Conservation (phyloP, 345 rosid species). For the Melaleuca quinquenervia region DNA sequence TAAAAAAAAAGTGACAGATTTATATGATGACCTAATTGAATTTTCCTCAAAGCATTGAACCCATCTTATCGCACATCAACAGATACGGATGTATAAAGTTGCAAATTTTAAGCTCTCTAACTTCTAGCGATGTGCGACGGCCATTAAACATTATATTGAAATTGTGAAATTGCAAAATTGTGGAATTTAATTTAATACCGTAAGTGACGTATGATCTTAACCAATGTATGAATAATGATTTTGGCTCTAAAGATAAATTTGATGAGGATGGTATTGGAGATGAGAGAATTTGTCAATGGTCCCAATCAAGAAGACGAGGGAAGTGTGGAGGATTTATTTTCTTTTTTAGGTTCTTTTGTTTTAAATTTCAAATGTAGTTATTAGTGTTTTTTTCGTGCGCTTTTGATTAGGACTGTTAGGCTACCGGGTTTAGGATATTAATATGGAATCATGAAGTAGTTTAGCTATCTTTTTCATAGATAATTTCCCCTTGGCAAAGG, state of each 20-base stretch:
- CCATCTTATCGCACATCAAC: neutral
- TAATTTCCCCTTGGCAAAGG: neutral
- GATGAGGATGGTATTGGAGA: neutral
- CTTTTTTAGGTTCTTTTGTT: too few relatives aligned
- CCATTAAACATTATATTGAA: neutral
- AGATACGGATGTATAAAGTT: neutral
- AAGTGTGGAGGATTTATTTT: too few relatives aligned
- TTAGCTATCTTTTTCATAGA: neutral
- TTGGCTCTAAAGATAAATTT: neutral
- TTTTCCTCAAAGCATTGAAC: neutral
- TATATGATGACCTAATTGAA: neutral
- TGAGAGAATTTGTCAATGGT: too few relatives aligned
- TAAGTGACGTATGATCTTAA: neutral
- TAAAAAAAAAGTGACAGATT: neutral
- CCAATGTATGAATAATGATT: neutral
- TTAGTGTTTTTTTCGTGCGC: neutral
- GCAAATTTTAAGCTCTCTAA: neutral
- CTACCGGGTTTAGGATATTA: neutral
- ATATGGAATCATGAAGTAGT: neutral
- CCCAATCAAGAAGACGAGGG: too few relatives aligned
- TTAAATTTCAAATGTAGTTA: neutral
- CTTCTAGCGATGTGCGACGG: neutral
- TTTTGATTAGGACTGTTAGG: neutral
- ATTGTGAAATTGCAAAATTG: neutral
- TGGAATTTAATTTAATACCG: neutral